Conservation (phyloP, 768 basidiomycete genomes). For the Mycena rebaudengoi region DNA sequence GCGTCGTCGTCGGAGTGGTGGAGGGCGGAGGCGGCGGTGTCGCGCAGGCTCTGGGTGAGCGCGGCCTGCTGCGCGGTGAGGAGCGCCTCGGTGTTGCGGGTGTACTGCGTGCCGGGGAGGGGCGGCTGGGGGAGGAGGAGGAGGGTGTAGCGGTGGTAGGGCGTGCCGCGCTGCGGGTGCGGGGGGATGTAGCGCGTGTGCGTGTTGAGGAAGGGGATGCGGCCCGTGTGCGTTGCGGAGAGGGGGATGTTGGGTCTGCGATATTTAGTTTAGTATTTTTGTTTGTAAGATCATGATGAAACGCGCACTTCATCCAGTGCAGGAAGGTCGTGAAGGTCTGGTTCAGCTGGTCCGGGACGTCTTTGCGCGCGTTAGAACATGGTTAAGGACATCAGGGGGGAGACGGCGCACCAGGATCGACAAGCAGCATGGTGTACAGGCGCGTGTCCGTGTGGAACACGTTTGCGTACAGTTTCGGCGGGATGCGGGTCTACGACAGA, state of each 20-base stretch:
- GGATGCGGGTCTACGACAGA: slow-evolving; percentile 61
- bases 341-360: slow-evolving; percentile 80
- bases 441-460: slow-evolving; percentile 85
- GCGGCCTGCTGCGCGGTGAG: slow-evolving; percentile 43
- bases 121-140: slow-evolving; percentile 78
- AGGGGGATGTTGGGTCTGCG: slow-evolving; percentile 84
- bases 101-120: slow-evolving; percentile 37
- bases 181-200: slow-evolving; percentile 89
- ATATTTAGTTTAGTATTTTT: slow-evolving; percentile 3
- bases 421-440: slow-evolving; percentile 87
- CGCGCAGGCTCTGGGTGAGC: slow-evolving; percentile 32
- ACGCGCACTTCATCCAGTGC: slow-evolving; percentile 85
- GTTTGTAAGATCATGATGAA: slow-evolving; percentile 19
- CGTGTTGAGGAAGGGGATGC: slow-evolving; percentile 51
- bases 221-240: slow-evolving; percentile 58
- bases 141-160: slow-evolving; percentile 89
- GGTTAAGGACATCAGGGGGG: neutral
- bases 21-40: slow-evolving; percentile 1
- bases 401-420: slow-evolving; percentile 76
- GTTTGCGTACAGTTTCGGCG: slow-evolving; percentile 74
- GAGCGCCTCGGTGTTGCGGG: slow-evolving; percentile 45
- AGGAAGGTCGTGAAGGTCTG: slow-evolving; percentile 75
- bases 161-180: slow-evolving; percentile 89
- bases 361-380: slow-evolving; percentile 46
- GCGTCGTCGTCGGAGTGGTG: too few relatives aligned